Conservation (phyloP, 129 eudicot species). For the Ambrosia trifida region DNA sequence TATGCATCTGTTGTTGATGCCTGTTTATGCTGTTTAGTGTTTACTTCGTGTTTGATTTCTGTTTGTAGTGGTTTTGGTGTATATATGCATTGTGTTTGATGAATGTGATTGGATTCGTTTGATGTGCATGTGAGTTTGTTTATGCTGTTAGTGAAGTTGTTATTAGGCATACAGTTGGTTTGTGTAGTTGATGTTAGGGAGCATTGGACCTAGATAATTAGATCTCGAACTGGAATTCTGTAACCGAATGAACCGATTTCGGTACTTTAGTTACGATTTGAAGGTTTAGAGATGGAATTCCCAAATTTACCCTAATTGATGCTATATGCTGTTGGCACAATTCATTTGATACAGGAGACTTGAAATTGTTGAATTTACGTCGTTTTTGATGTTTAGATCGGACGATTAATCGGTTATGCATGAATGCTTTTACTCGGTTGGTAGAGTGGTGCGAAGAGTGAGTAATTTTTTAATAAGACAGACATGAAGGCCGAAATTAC, state of each 20-base stretch:
- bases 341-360: conserved; percentile 1
- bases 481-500: conserved; percentile 3
- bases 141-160: conserved; percentile 13
- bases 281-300: conserved; percentile 16
- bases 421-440: not conserved
- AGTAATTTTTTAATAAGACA: not conserved
- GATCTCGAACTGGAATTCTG: conserved; percentile 23
- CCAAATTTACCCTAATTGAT: conserved; percentile 23
- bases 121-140: conserved; percentile 12
- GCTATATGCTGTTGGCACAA: conserved; percentile 12
- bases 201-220: conserved; percentile 18
- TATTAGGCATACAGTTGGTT: conserved; percentile 9
- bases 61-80: not conserved
- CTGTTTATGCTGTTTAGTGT: conserved; percentile 3
- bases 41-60: conserved; percentile 10
- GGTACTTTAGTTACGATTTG: not conserved
- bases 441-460: conserved; percentile 11
- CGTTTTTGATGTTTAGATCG: conserved; percentile 17
- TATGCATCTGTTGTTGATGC: not conserved
- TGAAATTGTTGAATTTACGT: conserved; percentile 1
- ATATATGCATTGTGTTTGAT: conserved; percentile 18
- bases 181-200: not conserved
- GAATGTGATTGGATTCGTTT: conserved; percentile 1
- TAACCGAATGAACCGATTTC: not conserved
- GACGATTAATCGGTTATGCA: conserved; percentile 8